A percentile compares a stretch with the other conserved stretches of the same genome.
Evolutionary conservation across 2,329 filamentous ascomycete genomes (phyloP).

Genomic region (Colletotrichum sp.): DNA sequence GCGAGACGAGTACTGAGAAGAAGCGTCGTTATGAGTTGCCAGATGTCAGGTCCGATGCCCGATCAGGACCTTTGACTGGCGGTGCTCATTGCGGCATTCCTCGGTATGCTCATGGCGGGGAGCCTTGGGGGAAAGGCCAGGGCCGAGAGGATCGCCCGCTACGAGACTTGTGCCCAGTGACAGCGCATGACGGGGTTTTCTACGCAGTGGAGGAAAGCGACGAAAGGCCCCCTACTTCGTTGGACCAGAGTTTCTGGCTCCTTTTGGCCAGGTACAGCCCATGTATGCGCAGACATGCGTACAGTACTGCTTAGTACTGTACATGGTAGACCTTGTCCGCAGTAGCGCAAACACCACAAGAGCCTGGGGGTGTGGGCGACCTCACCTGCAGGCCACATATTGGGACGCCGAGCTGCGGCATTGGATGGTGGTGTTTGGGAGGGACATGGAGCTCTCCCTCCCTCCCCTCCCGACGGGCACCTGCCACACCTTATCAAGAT

Average conservation of each 20-base stretch:
- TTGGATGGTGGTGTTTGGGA: slow-evolving; percentile 10
- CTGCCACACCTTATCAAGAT: slow-evolving; percentile 22
- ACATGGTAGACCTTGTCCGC: slow-evolving; percentile 9
- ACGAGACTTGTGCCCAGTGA: slow-evolving; percentile 7
- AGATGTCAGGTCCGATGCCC: background rate
- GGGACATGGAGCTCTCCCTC: slow-evolving; percentile 1
- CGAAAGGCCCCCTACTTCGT: background rate
- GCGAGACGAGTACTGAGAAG: background rate
- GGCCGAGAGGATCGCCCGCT: slow-evolving; percentile 8
- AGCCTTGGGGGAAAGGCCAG: background rate
- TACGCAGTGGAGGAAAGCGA: background rate
- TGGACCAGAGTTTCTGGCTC: background rate
- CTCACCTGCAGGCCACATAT: slow-evolving; percentile 16
- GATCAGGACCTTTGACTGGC: background rate
- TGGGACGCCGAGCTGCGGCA: slow-evolving; percentile 12
- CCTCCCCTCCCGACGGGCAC: slow-evolving; percentile 7
- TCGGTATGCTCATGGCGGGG: background rate
- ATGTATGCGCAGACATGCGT: slow-evolving; percentile 1
- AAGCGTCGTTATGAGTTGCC: background rate
- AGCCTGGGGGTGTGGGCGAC: slow-evolving; percentile 8
- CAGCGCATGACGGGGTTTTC: background rate
- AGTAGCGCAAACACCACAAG: slow-evolving; percentile 12
- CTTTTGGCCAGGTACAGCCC: slow-evolving; percentile 5
- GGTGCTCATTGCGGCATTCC: background rate
- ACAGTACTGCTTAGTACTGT: slow-evolving; percentile 4